A percentile compares a stretch with the other conserved stretches of the same genome.
Evolutionary conservation across 2,329 filamentous ascomycete genomes (phyloP).

Genomic region (Aspergillus ochraceus): DNA sequence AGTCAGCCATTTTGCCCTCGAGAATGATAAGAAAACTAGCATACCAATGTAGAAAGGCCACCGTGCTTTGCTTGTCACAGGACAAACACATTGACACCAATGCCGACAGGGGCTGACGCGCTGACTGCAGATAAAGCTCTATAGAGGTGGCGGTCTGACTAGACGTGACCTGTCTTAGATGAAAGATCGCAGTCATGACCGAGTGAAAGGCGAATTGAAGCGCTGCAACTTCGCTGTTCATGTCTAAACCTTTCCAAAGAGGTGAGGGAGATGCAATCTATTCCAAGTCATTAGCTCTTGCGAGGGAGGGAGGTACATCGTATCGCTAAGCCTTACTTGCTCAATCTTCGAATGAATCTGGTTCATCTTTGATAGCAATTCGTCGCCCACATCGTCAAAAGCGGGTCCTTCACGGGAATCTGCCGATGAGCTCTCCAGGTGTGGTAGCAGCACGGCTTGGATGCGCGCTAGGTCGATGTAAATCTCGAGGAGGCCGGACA

Average conservation of each 20-base stretch:
- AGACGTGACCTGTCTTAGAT: constrained; percentile 13
- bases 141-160: constrained; percentile 1
- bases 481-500: constrained; percentile 8
- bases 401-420: background rate
- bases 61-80: constrained; percentile 14
- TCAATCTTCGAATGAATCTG: constrained; percentile 12
- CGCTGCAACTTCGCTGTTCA: constrained; percentile 18
- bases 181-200: constrained; percentile 20
- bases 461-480: constrained; percentile 21
- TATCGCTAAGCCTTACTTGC: constrained; percentile 4
- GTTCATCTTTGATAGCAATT: constrained; percentile 15
- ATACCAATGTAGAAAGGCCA: constrained; percentile 22
- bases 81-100: constrained; percentile 19
- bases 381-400: background rate
- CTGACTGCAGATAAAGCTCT: constrained; percentile 17
- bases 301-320: background rate
- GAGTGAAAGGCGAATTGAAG: constrained; percentile 23
- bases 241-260: constrained; percentile 20
- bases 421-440: background rate
- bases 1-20: background rate
- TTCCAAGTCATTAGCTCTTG: background rate
- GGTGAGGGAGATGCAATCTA: constrained; percentile 15
- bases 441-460: constrained; percentile 18
- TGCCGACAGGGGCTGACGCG: constrained; percentile 20
- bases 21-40: background rate